Evolutionary conservation across 2,329 filamentous ascomycete species (phyloP).

Genomic region (Zymoseptoria pseudotritici): DNA sequence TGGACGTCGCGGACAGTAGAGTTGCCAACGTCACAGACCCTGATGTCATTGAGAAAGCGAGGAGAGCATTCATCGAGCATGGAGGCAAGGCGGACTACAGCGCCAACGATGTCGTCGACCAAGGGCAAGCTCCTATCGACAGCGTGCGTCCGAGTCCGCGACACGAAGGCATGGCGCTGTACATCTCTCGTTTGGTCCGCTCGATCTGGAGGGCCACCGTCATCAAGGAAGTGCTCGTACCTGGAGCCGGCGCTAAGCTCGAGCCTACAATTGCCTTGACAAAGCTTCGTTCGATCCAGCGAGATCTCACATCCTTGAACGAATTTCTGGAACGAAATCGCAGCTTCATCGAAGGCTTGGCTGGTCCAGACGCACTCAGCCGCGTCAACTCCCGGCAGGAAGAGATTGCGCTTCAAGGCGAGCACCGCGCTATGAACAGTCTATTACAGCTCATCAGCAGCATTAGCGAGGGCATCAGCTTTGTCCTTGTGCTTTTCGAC

Average conservation of each 20-base stretch:
- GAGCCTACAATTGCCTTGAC: slow-evolving; percentile 56
- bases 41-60: slow-evolving; percentile 74
- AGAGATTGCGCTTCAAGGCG: slow-evolving; percentile 83
- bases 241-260: slow-evolving; percentile 55
- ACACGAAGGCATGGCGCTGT: slow-evolving; percentile 80
- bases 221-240: slow-evolving; percentile 48
- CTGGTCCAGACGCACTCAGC: slow-evolving; percentile 80
- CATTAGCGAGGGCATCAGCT: slow-evolving; percentile 94
- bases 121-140: slow-evolving; percentile 61
- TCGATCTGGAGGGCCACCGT: slow-evolving; percentile 81
- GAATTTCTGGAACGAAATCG: slow-evolving; percentile 83
- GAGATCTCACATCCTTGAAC: slow-evolving; percentile 68
- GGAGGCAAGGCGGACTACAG: slow-evolving; percentile 80
- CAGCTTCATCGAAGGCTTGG: slow-evolving; percentile 83
- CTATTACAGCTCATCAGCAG: slow-evolving; percentile 78
- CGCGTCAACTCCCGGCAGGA: slow-evolving; percentile 75
- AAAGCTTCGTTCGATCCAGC: slow-evolving; percentile 72
- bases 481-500: slow-evolving; percentile 89
- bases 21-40: slow-evolving; percentile 69
- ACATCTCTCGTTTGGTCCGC: slow-evolving; percentile 79
- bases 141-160: slow-evolving; percentile 80
- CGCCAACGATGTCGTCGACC: slow-evolving; percentile 61
- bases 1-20: slow-evolving; percentile 68
- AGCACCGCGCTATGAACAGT: slow-evolving; percentile 85
- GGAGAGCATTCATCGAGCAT: slow-evolving; percentile 83